Evolutionary conservation across 257 asterid species (phyloP), one percentile per base, ranked within the genome.

Genomic region (Solanum megistacrolobum): DNA sequence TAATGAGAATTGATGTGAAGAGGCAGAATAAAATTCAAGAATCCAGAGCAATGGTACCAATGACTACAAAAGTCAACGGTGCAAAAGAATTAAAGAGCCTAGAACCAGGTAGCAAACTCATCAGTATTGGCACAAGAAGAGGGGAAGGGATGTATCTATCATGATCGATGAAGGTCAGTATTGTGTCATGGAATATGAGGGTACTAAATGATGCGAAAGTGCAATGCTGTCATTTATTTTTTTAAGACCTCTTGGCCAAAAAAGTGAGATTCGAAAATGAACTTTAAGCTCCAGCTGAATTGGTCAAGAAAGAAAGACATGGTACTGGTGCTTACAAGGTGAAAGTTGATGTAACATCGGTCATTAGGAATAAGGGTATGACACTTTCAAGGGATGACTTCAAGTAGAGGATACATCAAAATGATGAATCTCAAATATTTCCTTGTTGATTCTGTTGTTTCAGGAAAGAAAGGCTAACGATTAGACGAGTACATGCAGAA

Each of bases 391-490:
- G 12, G 5, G 48, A 74, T 74, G 82, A 35, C 21, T 92, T 94
- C 87, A 91, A 90, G 94, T 90, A 87, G 36, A 90, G 94, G 88
- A 92, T 94, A 87, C 88, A 93, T 7, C 93, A 94, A 68, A 68
- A 68, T 68, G 23, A 68, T 75, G 84, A 78, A 91, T 89, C 87
- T 1, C 88, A 92, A 39, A 92, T 94, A 74, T 41, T 91, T 93
- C 25, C 79, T 90, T 41, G 73, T 92, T 23, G 95, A 4, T 60
- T 60, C 88, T 94, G 94, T 79, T 94, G 94, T 74, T 94, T 97
- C 23, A 91, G 87, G 74, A 7, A 13, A 72, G 98, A 95, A 88
- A 94, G 92, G 85, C 95, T 94, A 58, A 34, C 92, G 87, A 96
- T 94, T 48, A 72, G 92, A 93, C 86, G 93, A 94, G 76, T 94